Evolutionary conservation across 805 yeast species (phyloP).

Genomic region (Candida tammaniensis): DNA sequence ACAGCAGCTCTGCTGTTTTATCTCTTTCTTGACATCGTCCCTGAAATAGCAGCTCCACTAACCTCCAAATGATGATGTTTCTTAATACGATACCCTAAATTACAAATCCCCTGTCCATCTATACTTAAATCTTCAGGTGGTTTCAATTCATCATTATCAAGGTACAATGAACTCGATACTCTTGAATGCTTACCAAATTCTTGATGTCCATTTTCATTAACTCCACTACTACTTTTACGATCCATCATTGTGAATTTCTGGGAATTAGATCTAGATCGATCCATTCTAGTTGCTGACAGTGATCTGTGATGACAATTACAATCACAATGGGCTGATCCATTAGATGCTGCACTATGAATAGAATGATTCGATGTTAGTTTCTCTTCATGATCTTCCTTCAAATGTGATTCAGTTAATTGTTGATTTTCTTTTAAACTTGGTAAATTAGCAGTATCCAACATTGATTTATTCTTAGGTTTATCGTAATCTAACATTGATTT

Average conservation of each 20-base stretch:
- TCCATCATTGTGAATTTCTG: constrained; percentile 2
- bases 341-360: no score
- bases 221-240: constrained; percentile 3
- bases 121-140: constrained; percentile 16
- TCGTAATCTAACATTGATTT: constrained; percentile 3
- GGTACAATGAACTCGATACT: constrained; percentile 3
- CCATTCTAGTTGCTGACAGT: background rate
- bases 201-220: constrained; percentile 4
- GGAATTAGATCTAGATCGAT: background rate
- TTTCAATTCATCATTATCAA: constrained; percentile 6
- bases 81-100: constrained; percentile 40
- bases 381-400: no score
- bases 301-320: constrained; percentile 5
- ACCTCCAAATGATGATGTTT: constrained; percentile 43
- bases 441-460: constrained; percentile 22
- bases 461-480: constrained; percentile 19
- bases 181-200: no score
- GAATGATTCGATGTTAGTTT: no score
- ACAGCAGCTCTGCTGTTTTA: constrained; percentile 7
- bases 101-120: constrained; percentile 33
- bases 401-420: no score
- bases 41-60: constrained; percentile 30
- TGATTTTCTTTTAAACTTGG: constrained; percentile 7
- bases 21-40: constrained; percentile 20
- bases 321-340: background rate